Percentiles rank a stretch among this genome's conserved stretches.
Evolutionary conservation across 2,329 filamentous ascomycete species (phyloP).

Genomic region (Fusarium annulatum): DNA sequence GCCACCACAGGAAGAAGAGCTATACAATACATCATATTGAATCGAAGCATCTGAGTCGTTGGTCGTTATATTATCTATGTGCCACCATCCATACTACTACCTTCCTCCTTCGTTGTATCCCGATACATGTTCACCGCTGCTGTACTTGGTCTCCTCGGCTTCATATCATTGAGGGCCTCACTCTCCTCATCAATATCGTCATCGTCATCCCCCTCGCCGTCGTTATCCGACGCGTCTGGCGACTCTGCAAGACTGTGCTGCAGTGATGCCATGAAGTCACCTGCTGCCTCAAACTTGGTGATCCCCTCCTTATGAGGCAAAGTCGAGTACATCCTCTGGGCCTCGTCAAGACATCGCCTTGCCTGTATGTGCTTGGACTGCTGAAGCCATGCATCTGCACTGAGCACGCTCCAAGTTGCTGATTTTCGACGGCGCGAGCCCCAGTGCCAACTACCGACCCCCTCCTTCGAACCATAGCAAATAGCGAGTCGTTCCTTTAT

Average conservation of each 20-base stretch:
- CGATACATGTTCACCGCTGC: conserved; percentile 62
- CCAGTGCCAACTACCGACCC: conserved; percentile 72
- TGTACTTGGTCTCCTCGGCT: conserved; percentile 66
- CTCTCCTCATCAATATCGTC: conserved; percentile 63
- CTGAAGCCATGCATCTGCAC: conserved; percentile 84
- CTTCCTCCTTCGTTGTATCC: conserved; percentile 39
- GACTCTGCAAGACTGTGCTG: conserved; percentile 62
- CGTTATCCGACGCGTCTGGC: conserved; percentile 51
- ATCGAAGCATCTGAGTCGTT: not conserved
- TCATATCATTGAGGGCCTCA: conserved; percentile 63
- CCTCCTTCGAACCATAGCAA: conserved; percentile 81
- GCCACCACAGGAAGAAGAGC: not conserved
- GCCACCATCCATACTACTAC: conserved; percentile 24
- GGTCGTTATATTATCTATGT: conserved; percentile 52
- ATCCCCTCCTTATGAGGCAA: conserved; percentile 64
- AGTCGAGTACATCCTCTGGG: conserved; percentile 65
- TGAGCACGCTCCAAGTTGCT: conserved; percentile 87
- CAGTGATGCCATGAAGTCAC: conserved; percentile 63
- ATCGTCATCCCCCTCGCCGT: conserved; percentile 56
- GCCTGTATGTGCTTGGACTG: conserved; percentile 82
- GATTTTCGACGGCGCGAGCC: conserved; percentile 84
- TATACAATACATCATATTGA: not conserved
- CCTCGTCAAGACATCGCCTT: conserved; percentile 79
- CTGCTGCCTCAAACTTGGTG: conserved; percentile 61
- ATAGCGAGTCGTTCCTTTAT: conserved; percentile 87